Conservation (phyloP, 2,329 filamentous ascomycete species). For the Pseudogymnoascus sp. region DNA sequence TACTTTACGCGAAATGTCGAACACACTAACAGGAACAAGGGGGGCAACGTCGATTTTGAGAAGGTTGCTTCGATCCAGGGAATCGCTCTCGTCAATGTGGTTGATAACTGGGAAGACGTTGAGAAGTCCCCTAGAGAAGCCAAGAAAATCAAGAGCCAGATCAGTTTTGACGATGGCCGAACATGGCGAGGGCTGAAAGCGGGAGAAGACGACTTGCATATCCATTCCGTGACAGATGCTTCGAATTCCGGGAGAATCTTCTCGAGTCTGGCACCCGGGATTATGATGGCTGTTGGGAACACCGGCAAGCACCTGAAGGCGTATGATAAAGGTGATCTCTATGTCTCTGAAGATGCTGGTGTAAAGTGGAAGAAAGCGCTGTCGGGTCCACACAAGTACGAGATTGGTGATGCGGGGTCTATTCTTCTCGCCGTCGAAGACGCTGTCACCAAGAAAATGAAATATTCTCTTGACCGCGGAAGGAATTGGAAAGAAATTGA, state of each 20-base stretch:
- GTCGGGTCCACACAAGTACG: constrained; percentile 85
- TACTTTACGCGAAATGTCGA: constrained; percentile 91
- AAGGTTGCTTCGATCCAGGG: constrained; percentile 89
- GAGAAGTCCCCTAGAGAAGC: constrained; percentile 42
- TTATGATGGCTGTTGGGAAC: constrained; percentile 93
- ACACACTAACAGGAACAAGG: constrained; percentile 76
- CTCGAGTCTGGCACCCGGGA: constrained; percentile 85
- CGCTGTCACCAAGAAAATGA: constrained; percentile 53
- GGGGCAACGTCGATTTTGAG: constrained; percentile 86
- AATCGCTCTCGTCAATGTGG: constrained; percentile 81
- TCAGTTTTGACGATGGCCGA: constrained; percentile 92
- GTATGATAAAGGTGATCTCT: constrained; percentile 72
- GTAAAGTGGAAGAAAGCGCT: constrained; percentile 72
- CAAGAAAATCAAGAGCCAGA: constrained; percentile 71
- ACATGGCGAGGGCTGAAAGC: constrained; percentile 71
- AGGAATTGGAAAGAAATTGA: constrained; percentile 71
- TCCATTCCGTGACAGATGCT: constrained; percentile 86
- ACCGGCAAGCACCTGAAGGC: constrained; percentile 66
- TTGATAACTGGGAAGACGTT: constrained; percentile 78
- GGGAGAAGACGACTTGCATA: constrained; percentile 63
- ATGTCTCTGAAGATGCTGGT: constrained; percentile 86
- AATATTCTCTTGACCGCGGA: constrained; percentile 85
- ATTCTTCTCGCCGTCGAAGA: constrained; percentile 79
- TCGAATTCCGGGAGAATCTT: constrained; percentile 80
- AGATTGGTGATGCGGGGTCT: constrained; percentile 90